Evolutionary conservation across 208 protist genomes (phyloP).

Genomic region (Wallacemonas sp.): DNA sequence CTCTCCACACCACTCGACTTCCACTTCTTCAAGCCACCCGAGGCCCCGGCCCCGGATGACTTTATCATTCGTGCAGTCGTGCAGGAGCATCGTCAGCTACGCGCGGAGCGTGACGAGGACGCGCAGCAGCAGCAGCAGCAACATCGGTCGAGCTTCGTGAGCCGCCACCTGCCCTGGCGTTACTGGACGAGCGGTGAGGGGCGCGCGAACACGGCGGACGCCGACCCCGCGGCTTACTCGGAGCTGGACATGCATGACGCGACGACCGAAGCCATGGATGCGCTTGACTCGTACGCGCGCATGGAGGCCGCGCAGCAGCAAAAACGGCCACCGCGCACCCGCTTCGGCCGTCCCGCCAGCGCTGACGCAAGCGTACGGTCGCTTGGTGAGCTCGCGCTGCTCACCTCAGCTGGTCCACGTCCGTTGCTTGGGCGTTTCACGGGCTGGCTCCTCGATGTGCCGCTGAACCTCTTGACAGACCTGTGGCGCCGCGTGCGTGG

Average conservation of each 20-base stretch:
- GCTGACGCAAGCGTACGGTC: not conserved
- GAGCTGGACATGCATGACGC: not conserved
- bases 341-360: not conserved
- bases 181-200: not conserved
- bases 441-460: not conserved
- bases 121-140: not conserved
- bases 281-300: constrained; percentile 4
- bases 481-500: not conserved
- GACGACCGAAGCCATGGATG: constrained; percentile 6
- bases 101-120: not conserved
- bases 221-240: no score
- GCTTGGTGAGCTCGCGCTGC: constrained; percentile 5
- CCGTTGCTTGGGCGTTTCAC: not conserved
- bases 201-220: no score
- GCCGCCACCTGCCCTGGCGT: not conserved
- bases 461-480: not conserved
- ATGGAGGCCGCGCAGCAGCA: not conserved
- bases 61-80: constrained; percentile 6
- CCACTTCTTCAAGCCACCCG: not conserved
- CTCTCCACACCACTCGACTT: not conserved
- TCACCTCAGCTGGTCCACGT: constrained; percentile 3
- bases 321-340: not conserved
- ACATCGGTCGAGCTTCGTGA: not conserved
- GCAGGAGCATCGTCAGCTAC: constrained; percentile 6
- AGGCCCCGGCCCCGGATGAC: not conserved